Conservation (phyloP, 768 basidiomycete genomes). For the Heimioporus sp. region DNA sequence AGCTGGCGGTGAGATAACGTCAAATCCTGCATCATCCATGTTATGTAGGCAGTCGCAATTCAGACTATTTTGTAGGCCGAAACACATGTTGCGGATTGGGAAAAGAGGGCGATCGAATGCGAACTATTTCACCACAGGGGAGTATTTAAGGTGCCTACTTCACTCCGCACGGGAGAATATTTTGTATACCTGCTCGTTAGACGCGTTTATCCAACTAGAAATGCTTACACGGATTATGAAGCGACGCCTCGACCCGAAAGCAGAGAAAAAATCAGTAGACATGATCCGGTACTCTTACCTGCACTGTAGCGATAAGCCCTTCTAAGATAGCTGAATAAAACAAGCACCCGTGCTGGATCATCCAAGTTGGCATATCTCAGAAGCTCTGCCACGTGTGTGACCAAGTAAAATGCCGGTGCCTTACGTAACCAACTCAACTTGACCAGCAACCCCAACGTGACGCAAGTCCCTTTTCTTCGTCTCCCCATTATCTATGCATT, state of each 20-base stretch:
- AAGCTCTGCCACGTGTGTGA: too few species aligned
- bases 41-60: background rate
- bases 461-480: too few species aligned
- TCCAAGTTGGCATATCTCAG: background rate
- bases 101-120: too few species aligned
- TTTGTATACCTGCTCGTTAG: too few species aligned
- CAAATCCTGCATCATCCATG: background rate
- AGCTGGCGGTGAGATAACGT: background rate
- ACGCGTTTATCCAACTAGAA: too few species aligned
- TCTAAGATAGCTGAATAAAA: background rate
- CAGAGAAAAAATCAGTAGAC: background rate
- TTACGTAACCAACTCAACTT: constrained; percentile 8
- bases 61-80: background rate
- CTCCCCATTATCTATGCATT: background rate
- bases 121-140: too few species aligned
- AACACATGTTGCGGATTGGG: constrained; percentile 4
- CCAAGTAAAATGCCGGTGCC: background rate
- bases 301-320: background rate
- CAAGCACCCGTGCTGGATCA: background rate
- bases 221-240: too few species aligned
- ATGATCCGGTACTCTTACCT: background rate
- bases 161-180: too few species aligned
- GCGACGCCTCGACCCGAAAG: too few species aligned
- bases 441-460: too few species aligned
- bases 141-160: too few species aligned